Conservation (phyloP, 148 eudicot species). For the Spergularia bocconei region DNA sequence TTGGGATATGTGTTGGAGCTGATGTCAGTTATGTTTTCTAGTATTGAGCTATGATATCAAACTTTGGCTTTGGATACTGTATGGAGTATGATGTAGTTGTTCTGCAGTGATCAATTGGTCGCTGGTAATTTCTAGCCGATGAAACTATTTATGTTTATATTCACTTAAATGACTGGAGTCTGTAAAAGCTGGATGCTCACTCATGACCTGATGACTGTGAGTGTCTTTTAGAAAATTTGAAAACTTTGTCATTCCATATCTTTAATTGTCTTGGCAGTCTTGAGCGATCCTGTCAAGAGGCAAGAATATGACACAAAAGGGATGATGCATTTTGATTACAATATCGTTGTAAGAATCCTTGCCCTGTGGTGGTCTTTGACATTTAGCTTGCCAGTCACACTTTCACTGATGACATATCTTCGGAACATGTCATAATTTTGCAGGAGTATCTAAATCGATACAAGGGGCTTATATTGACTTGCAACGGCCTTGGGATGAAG, state of each 20-base stretch:
- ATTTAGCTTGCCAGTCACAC: neutral
- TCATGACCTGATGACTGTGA: neutral
- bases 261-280: constrained; percentile 44
- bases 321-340: constrained; percentile 52
- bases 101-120: no score
- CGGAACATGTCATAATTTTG: constrained; percentile 11
- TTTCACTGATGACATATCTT: neutral
- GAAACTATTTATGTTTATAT: no score
- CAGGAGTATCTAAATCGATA: constrained; percentile 86
- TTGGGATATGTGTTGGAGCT: neutral
- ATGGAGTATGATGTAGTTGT: no score
- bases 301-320: constrained; percentile 82
- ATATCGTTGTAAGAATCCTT: constrained; percentile 51
- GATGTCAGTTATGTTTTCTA: no score
- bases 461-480: constrained; percentile 89
- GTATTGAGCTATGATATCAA: no score
- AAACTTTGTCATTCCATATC: neutral
- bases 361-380: neutral
- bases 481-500: constrained; percentile 93
- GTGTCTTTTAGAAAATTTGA: neutral
- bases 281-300: constrained; percentile 73
- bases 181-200: no score
- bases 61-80: no score
- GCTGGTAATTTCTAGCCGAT: no score
- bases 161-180: no score